A percentile compares a stretch with the other conserved stretches of the same genome.
Conservation (phyloP, 2,329 filamentous ascomycete genomes). For the Talaromyces sp. region DNA sequence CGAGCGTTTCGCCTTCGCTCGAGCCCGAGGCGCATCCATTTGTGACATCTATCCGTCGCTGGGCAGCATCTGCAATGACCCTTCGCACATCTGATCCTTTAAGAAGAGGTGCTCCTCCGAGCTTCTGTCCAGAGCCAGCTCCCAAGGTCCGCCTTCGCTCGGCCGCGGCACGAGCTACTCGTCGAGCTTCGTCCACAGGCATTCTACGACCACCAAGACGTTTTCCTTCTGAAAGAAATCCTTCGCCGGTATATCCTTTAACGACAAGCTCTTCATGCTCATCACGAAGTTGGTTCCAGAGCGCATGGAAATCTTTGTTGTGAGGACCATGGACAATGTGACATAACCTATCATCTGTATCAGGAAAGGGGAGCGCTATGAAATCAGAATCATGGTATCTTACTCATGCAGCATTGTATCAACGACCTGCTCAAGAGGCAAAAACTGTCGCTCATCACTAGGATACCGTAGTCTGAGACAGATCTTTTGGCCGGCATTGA, state of each 20-base stretch:
- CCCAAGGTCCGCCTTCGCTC: conserved; percentile 61
- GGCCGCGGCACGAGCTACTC: conserved; percentile 68
- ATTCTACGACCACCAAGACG: conserved; percentile 64
- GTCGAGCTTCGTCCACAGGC: conserved; percentile 68
- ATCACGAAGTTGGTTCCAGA: conserved; percentile 86
- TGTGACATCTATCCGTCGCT: conserved; percentile 62
- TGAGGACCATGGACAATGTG: conserved; percentile 84
- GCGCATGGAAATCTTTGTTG: conserved; percentile 72
- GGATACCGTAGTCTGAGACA: conserved; percentile 76
- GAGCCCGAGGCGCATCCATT: conserved; percentile 72
- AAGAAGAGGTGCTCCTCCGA: conserved; percentile 61
- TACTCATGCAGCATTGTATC: conserved; percentile 91
- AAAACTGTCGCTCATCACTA: conserved; percentile 68
- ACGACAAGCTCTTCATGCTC: conserved; percentile 71
- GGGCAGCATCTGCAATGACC: conserved; percentile 67
- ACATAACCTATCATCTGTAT: conserved; percentile 50
- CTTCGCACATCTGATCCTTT: conserved; percentile 65
- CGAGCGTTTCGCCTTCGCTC: conserved; percentile 62
- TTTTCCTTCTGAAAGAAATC: conserved; percentile 72
- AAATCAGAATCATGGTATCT: conserved; percentile 16
- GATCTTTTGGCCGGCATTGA: conserved; percentile 72
- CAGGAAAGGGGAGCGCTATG: background rate
- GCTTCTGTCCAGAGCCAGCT: conserved; percentile 62
- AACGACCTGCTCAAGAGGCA: conserved; percentile 72
- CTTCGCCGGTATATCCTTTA: conserved; percentile 88